These are phyloP conservation scores for Globisporangium perplexum DNA, from an alignment of 352 stramenopile species.

Conservation along the genomic window DNA sequence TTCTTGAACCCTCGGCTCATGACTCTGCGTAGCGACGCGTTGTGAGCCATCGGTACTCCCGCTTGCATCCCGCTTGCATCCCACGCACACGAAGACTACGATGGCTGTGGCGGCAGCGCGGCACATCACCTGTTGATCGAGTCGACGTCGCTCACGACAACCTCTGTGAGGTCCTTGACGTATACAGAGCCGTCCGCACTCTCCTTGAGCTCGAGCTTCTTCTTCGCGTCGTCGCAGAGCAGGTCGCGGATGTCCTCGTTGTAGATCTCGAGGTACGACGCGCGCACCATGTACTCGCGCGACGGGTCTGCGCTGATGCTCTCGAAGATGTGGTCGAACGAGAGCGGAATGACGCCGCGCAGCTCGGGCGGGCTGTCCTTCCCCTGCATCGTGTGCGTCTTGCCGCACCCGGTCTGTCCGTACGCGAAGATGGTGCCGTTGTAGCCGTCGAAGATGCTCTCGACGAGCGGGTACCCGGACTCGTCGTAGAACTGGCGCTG, in stretches of 20 bases:
- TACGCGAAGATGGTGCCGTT: slow-evolving; percentile 93
- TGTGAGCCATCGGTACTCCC: neutral
- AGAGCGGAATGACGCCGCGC: slow-evolving; percentile 75
- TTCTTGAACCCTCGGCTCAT: slow-evolving; percentile 86
- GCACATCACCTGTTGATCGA: slow-evolving; percentile 56
- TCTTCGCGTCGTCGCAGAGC: slow-evolving; percentile 71
- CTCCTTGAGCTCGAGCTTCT: slow-evolving; percentile 86
- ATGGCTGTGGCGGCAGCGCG: neutral
- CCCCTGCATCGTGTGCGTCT: slow-evolving; percentile 85
- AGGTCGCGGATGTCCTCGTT: slow-evolving; percentile 94
- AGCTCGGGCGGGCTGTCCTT: slow-evolving; percentile 69
- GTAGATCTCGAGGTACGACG: slow-evolving; percentile 94
- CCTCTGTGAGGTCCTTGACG: slow-evolving; percentile 86
- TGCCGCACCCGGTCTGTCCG: slow-evolving; percentile 80
- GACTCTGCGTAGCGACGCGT: slow-evolving; percentile 17
- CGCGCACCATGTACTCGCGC: slow-evolving; percentile 78
- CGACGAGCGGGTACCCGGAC: slow-evolving; percentile 79
- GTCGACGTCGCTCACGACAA: slow-evolving; percentile 72
- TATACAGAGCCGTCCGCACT: slow-evolving; percentile 74
- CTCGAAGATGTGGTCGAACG: slow-evolving; percentile 86
- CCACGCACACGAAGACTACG: neutral
- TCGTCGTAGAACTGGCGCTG: slow-evolving; percentile 86
- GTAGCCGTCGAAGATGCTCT: slow-evolving; percentile 89
- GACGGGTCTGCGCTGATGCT: slow-evolving; percentile 65
- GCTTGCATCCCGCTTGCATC: too few species aligned